Base-by-base conservation (phyloP, 805 yeast genomes). In the Helenozyma baotianmanensis region DNA sequence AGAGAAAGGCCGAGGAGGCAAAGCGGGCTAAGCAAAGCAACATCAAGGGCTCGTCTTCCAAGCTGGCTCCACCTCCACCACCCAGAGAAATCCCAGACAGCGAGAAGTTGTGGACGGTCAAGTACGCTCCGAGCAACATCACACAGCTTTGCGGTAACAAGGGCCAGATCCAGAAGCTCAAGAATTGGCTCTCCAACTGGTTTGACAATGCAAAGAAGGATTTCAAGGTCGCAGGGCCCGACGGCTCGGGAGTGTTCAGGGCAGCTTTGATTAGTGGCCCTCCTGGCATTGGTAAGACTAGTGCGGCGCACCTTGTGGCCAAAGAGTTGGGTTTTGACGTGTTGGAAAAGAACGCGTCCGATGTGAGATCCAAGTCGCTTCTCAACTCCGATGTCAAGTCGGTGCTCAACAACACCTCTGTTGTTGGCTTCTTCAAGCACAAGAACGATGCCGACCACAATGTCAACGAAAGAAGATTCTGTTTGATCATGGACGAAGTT, bases 401-500 rank as follows among this genome's bases (percentile, higher is more conserved):
- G 13, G 80, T 87, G 2, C 65, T 90, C 35, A 77, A 76, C 54
- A 90, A 88, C 53, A 80, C 88, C 12, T 86, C 97, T 1, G 80
- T 92, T 11, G 76, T 77, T 33, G 95, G 96, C 0, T 86, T 65
- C 53, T 81, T 86, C 61, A 59, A 58, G 43, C 64, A 72, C 34
- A 48, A 58, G 14, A 51, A 56, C 19, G 60, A 57, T 14, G 48
- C 47, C 8, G 40, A 41, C 33, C 35, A 43, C 21, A 48, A 48
- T 15, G 48, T 24, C 2, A 72, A 76, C 44, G 67, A 72, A 29
- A 70, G 73, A 32, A 79, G 74, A 39, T 79, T 90, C 47, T 86
- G 88, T 35, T 69, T 92, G 29, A 82, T 92, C 42, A 88, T 92
- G 97, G 99, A 92, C 62, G 99, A 92, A 64, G 97, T 92, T 19